Base-by-base conservation (phyloP, 169 alveolate genomes). In the Haemoproteus tartakovskyi region DNA sequence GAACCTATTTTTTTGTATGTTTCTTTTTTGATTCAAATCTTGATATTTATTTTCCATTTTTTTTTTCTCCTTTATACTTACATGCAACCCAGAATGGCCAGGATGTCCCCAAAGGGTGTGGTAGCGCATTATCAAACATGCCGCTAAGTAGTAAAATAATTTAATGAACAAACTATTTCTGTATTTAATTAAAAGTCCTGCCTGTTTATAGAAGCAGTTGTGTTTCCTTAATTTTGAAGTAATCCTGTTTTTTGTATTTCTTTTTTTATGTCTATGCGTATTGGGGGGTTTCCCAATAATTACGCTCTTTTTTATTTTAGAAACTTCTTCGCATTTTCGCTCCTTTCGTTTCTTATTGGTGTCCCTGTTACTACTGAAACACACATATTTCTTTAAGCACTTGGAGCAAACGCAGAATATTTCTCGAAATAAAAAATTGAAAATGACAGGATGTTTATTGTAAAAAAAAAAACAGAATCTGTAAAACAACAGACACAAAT, bases 401-500 rank as follows among this genome's bases (percentile, higher is more conserved):
- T 46, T 18, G 8, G 24, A 9, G 36, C 82, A 67, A 8, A 67
- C 47, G 24, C 82, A 67, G 30, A 26, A 67, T n/a, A 67, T 21
- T 41, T 57, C 22, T 11, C 29, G 51, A 14, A 52, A 33, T 2
- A 67, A 37, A 19, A 24, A 67, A 0, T 51, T 40, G 33, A 67
- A 67, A 12, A 67, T 57, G 1, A 67, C 37, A 0, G 82, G 70
- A 26, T 67, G 51, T 12, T 33, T 27, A 27, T 16, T 41, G 37
- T 67, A 67, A 67, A 67, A 67, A 30, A 67, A 67, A 67, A 52
- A 67, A n/a, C 82, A 67, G 16, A 54, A 54, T 60, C 82, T 52
- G 27, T 67, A 47, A 52, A 67, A 67, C 30, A 67, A 38, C 30
- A 67, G n/a, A 26, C 82, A 67, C 29, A 67, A 9, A n/a, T 52